phyloP scores from a whole-genome alignment of 495 filamentous ascomycete genomes.

The Corynascus novoguineensis region DNA sequence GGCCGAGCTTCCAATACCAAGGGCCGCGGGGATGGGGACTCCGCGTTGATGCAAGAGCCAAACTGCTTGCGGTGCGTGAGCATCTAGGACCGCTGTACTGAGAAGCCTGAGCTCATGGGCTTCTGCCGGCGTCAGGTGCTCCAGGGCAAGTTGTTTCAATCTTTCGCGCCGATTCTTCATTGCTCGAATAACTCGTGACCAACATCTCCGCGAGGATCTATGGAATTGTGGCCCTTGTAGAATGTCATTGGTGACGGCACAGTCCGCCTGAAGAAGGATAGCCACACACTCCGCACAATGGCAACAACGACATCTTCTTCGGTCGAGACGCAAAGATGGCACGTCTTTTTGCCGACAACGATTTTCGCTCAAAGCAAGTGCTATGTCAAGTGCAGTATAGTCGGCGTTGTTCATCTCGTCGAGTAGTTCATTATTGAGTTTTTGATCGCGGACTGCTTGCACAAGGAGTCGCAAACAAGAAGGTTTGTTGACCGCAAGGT shows the following conservation, averaged over 20 bases:
- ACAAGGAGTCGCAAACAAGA: background rate
- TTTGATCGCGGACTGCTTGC: background rate
- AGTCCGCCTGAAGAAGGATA: background rate
- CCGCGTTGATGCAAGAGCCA: background rate
- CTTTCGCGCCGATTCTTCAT: background rate
- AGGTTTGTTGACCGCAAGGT: background rate
- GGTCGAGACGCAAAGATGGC: too few species aligned
- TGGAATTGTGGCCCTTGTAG: background rate
- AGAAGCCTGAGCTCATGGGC: background rate
- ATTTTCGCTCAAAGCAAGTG: background rate
- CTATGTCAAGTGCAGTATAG: background rate
- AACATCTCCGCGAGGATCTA: too few species aligned
- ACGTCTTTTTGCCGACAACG: too few species aligned
- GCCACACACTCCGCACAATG: too few species aligned
- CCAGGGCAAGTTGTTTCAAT: background rate
- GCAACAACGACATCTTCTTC: too few species aligned
- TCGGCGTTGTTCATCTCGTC: background rate
- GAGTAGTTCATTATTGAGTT: background rate
- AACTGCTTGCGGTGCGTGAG: background rate
- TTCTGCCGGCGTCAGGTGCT: background rate
- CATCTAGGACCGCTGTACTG: background rate
- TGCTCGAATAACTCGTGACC: background rate
- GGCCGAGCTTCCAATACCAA: background rate
- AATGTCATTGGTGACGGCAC: background rate
- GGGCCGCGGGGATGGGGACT: background rate